Conservation (phyloP, 371 early-diverging fungal species). For the Rhizopus stolonifer region DNA sequence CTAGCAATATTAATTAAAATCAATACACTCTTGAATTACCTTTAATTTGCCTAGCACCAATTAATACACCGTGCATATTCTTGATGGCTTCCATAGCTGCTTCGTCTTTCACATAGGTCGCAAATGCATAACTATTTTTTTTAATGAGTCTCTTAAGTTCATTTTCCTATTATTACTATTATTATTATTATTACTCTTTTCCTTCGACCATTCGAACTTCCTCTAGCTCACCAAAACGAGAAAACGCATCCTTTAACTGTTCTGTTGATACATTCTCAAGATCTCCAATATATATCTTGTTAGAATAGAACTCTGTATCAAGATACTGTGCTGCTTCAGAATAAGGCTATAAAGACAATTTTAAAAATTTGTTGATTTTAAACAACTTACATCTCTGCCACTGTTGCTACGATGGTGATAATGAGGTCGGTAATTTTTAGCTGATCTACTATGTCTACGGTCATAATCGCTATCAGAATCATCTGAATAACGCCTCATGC, state of each 20-base stretch:
- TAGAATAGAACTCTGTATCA: slow-evolving; percentile 58
- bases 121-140: slow-evolving; percentile 50
- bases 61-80: slow-evolving; percentile 48
- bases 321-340: slow-evolving; percentile 56
- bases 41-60: slow-evolving; percentile 52
- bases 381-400: slow-evolving; percentile 20
- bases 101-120: slow-evolving; percentile 48
- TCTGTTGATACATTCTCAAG: slow-evolving; percentile 38
- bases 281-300: slow-evolving; percentile 59
- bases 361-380: background rate
- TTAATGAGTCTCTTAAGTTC: too few species aligned
- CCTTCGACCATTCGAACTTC: slow-evolving; percentile 57
- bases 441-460: slow-evolving; percentile 13
- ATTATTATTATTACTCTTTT: slow-evolving; percentile 60
- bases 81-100: slow-evolving; percentile 50
- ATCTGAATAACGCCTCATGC: slow-evolving; percentile 19
- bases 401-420: slow-evolving; percentile 8
- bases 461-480: slow-evolving; percentile 34
- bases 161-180: too few species aligned
- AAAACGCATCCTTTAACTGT: slow-evolving; percentile 40
- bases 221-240: slow-evolving; percentile 53
- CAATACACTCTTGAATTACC: slow-evolving; percentile 20
- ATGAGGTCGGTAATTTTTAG: slow-evolving; percentile 9
- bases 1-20: slow-evolving; percentile 8
- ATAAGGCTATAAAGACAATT: slow-evolving; percentile 37